A percentile compares a stretch with the other conserved stretches of the same genome.
Evolutionary conservation across 352 stramenopile species (phyloP).

Genomic region (Pythium utonaiense): DNA sequence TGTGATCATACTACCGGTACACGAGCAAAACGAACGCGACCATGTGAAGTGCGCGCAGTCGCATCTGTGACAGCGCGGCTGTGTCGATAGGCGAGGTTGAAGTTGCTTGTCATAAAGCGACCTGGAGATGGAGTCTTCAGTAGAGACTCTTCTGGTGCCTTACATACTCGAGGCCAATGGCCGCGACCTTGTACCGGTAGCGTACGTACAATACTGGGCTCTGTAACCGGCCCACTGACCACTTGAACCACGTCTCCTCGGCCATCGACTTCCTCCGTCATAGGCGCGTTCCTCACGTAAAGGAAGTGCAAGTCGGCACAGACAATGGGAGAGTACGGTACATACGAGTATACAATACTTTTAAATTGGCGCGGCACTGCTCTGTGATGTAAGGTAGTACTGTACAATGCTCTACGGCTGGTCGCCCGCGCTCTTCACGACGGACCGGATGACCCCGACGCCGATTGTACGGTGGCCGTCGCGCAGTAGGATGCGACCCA

Average conservation of each 20-base stretch:
- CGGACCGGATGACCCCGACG: slow-evolving; percentile 92
- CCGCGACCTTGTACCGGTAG: neutral
- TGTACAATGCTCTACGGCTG: too few relatives aligned
- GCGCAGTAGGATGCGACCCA: slow-evolving; percentile 92
- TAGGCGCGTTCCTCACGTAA: too few relatives aligned
- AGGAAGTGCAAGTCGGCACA: too few relatives aligned
- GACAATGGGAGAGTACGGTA: too few relatives aligned
- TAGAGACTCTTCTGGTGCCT: too few relatives aligned
- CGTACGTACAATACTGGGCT: neutral
- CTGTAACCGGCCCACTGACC: neutral
- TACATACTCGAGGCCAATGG: too few relatives aligned
- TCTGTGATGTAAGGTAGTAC: too few relatives aligned
- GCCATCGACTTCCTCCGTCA: neutral
- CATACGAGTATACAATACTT: neutral
- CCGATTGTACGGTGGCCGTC: slow-evolving; percentile 93
- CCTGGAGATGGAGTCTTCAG: too few relatives aligned
- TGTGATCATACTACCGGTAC: too few relatives aligned
- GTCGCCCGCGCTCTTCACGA: slow-evolving; percentile 37
- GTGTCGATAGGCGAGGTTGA: slow-evolving; percentile 3
- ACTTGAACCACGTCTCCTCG: neutral
- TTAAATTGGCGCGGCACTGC: too few relatives aligned
- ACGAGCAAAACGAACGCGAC: too few relatives aligned
- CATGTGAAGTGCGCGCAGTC: neutral
- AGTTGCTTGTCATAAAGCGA: slow-evolving; percentile 1
- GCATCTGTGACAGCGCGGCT: slow-evolving; percentile 2